Conservation (phyloP, 345 rosid species). For the Populus pruinosa region DNA sequence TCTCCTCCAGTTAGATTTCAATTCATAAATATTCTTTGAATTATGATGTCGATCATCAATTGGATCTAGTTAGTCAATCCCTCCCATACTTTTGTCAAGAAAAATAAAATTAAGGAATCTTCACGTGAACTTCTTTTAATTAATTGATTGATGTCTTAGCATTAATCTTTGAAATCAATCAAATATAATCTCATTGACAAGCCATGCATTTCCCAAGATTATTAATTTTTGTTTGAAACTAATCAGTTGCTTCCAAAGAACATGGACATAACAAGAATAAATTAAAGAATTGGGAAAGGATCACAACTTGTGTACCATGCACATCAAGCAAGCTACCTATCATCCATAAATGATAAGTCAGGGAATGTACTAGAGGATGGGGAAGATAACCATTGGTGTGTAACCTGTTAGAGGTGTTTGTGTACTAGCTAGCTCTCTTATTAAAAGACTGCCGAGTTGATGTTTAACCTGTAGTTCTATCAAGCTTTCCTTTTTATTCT, state of each 20-base stretch:
- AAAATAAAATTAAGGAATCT: too few species aligned
- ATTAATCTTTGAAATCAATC: background rate
- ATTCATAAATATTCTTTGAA: background rate
- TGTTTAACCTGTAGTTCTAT: background rate
- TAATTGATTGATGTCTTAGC: background rate
- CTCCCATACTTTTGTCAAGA: background rate
- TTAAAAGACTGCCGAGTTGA: background rate
- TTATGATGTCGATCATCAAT: background rate
- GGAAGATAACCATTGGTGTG: background rate
- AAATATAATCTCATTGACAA: background rate
- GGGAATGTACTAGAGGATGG: background rate
- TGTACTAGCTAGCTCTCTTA: background rate
- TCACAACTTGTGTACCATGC: background rate
- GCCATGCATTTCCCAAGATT: background rate
- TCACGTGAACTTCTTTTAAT: background rate
- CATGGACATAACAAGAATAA: background rate
- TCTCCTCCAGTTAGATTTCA: too few species aligned
- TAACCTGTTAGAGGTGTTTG: slow-evolving; percentile 3
- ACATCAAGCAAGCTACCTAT: background rate
- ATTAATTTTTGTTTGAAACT: background rate
- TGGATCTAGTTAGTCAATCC: background rate
- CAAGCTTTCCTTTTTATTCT: background rate
- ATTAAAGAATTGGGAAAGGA: background rate
- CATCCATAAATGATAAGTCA: background rate
- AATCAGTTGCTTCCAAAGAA: background rate